phyloP scores from a whole-genome alignment of 169 alveolate species.

The Sarcocystis neurona region DNA sequence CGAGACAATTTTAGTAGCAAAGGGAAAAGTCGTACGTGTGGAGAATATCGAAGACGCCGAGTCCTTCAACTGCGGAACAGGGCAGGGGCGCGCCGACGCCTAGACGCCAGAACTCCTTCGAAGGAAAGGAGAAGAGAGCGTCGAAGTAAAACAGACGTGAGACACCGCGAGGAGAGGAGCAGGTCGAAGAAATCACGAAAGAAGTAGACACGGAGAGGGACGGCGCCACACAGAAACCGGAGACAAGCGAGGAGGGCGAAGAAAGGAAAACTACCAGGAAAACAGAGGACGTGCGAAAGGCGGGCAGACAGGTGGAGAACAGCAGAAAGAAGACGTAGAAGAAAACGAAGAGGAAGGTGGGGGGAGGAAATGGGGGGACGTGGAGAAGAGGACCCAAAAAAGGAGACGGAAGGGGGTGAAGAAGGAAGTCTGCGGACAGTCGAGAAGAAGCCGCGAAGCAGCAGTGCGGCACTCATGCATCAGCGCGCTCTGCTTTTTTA shows the following conservation, averaged over 20 bases:
- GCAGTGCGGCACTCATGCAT: too few relatives aligned
- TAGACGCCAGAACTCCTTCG: slow-evolving; percentile 36
- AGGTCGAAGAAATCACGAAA: neutral
- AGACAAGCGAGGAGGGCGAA: too few relatives aligned
- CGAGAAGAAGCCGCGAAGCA: too few relatives aligned
- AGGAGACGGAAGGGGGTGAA: neutral
- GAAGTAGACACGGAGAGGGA: neutral
- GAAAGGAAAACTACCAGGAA: too few relatives aligned
- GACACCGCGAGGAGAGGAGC: neutral
- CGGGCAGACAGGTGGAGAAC: too few relatives aligned
- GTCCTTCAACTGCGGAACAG: slow-evolving; percentile 41
- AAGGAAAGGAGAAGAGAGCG: neutral
- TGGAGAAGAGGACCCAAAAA: neutral
- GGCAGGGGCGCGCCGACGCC: slow-evolving; percentile 49
- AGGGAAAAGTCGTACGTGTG: slow-evolving; percentile 1
- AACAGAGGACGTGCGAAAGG: too few relatives aligned
- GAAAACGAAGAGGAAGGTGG: neutral
- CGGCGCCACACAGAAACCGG: too few relatives aligned
- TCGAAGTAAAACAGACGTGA: neutral
- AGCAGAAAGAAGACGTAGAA: neutral
- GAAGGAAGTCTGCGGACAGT: too few relatives aligned
- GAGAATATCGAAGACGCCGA: slow-evolving; percentile 27
- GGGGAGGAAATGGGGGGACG: neutral
- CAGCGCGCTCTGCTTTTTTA: too few relatives aligned
- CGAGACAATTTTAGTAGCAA: neutral